These are phyloP conservation scores for Prunus armeniaca DNA, from an alignment of 306 rosid genomes.

Conservation along the genomic window DNA sequence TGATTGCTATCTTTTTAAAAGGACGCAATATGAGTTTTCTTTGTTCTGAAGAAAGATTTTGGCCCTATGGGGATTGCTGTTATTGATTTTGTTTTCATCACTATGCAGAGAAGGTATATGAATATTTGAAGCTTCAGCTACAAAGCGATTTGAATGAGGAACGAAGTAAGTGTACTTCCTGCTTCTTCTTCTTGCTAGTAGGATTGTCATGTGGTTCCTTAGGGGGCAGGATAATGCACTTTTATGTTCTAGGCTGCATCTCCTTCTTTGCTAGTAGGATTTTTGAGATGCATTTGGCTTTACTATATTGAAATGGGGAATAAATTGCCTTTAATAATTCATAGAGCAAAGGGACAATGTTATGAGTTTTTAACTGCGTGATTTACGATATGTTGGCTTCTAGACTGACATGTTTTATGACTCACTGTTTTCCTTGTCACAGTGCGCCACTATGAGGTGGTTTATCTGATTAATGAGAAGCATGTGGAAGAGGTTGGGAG, in stretches of 20 bases:
- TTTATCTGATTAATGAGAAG: slow-evolving; percentile 83
- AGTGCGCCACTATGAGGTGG: slow-evolving; percentile 94
- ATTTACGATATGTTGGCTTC: no score
- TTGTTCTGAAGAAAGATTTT: background rate
- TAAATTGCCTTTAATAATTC: background rate
- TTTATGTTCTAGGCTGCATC: background rate
- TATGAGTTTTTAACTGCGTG: background rate
- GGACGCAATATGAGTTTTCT: background rate
- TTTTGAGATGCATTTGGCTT: background rate
- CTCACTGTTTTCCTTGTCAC: slow-evolving; percentile 26
- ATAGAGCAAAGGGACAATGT: background rate
- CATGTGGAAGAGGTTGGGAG: slow-evolving; percentile 66
- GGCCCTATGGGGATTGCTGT: slow-evolving; percentile 11
- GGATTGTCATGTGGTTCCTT: background rate
- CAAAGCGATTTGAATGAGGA: slow-evolving; percentile 55
- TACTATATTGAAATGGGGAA: background rate
- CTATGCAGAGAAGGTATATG: slow-evolving; percentile 65
- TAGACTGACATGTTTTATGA: background rate
- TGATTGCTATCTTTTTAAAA: background rate
- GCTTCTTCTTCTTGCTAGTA: slow-evolving; percentile 5
- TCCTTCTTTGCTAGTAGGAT: background rate
- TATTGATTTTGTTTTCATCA: slow-evolving; percentile 7
- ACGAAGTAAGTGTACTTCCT: slow-evolving; percentile 47
- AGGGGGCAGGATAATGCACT: background rate
- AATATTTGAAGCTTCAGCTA: slow-evolving; percentile 67